phyloP scores from a whole-genome alignment of 371 early-diverging fungal genomes.

The Amoeboaphelidium protococcarum region DNA sequence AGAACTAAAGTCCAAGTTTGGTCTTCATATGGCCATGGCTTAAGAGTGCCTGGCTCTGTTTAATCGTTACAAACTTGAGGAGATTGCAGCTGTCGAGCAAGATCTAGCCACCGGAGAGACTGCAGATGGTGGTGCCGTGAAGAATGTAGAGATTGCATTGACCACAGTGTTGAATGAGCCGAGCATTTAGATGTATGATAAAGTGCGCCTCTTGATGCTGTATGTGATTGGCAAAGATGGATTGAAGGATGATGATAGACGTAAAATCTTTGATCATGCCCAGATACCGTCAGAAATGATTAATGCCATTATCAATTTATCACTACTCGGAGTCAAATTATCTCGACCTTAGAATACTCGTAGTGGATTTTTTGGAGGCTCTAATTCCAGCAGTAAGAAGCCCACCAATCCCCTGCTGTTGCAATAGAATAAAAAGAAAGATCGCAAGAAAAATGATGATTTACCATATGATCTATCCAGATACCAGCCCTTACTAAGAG shows the following conservation, averaged over 20 bases:
- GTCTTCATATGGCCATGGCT: slow-evolving; percentile 71
- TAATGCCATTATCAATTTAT: slow-evolving; percentile 48
- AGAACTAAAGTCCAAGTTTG: slow-evolving; percentile 63
- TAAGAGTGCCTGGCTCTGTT: slow-evolving; percentile 59
- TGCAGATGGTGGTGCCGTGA: slow-evolving; percentile 40
- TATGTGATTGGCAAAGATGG: slow-evolving; percentile 48
- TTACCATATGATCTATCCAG: slow-evolving; percentile 35
- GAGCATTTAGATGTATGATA: slow-evolving; percentile 32
- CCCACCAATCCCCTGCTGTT: too few relatives aligned
- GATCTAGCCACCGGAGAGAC: slow-evolving; percentile 71
- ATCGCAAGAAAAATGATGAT: slow-evolving; percentile 6
- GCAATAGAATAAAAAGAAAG: slow-evolving; percentile 16
- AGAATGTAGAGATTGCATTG: slow-evolving; percentile 48
- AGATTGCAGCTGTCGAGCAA: slow-evolving; percentile 50
- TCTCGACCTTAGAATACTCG: background rate
- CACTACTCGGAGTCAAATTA: slow-evolving; percentile 31
- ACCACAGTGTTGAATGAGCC: slow-evolving; percentile 51
- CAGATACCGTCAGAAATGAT: slow-evolving; percentile 36
- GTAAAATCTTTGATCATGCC: slow-evolving; percentile 37
- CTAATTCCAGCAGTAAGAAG: background rate
- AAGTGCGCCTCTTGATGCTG: slow-evolving; percentile 56
- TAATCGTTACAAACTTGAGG: slow-evolving; percentile 33
- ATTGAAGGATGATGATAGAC: slow-evolving; percentile 30
- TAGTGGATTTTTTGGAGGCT: background rate
- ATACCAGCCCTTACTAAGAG: slow-evolving; percentile 33